Evolutionary conservation across 768 basidiomycete genomes (phyloP).

Genomic region (Trametes cingulata): DNA sequence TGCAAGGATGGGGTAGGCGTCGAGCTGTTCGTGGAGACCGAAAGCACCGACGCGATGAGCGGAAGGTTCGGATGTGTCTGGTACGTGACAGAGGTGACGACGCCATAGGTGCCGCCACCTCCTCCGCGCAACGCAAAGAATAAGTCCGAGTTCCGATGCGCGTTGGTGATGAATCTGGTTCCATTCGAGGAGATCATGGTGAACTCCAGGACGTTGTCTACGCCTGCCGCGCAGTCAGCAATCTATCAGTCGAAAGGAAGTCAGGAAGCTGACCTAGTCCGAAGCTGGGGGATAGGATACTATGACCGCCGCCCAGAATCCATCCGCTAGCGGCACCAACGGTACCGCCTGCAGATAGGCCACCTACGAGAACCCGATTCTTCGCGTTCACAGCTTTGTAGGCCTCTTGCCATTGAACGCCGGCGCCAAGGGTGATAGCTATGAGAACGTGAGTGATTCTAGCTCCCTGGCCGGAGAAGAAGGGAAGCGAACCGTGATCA

Average conservation of each 20-base stretch:
- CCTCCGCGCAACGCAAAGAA: constrained; percentile 54
- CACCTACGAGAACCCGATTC: constrained; percentile 4
- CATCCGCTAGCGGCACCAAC: constrained; percentile 52
- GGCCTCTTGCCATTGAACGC: constrained; percentile 17
- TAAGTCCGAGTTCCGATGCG: constrained; percentile 47
- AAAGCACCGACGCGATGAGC: constrained; percentile 32
- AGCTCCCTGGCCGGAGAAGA: background rate
- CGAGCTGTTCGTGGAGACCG: constrained; percentile 13
- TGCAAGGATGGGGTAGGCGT: constrained; percentile 4
- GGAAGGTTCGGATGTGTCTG: constrained; percentile 42
- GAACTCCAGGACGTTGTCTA: constrained; percentile 38
- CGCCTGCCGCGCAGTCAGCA: constrained; percentile 17
- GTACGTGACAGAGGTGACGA: constrained; percentile 48
- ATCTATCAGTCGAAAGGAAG: constrained; percentile 11
- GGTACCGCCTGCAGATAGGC: constrained; percentile 31
- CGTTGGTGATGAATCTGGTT: constrained; percentile 42
- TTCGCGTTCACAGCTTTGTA: constrained; percentile 5
- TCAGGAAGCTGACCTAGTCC: constrained; percentile 29
- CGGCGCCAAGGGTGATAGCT: constrained; percentile 38
- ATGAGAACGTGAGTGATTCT: constrained; percentile 9
- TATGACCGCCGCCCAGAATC: constrained; percentile 36
- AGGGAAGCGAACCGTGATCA: constrained; percentile 22
- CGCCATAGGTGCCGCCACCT: constrained; percentile 39
- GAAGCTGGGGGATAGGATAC: constrained; percentile 29
- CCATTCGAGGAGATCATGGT: constrained; percentile 57